Conservation (phyloP, 73 alveolate species). For the Paramecium sexaurelia region DNA sequence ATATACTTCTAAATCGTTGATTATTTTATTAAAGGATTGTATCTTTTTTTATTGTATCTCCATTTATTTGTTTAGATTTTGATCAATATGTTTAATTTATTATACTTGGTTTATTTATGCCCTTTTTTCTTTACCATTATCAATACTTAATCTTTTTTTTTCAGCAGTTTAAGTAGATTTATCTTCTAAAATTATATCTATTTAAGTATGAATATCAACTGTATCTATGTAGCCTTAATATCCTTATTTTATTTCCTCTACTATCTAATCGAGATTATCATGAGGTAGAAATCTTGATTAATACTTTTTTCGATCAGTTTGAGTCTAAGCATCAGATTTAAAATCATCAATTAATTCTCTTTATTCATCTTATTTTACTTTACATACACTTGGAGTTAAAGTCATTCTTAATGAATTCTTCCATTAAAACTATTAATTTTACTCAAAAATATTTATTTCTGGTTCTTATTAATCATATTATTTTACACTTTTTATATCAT, state of each 20-base stretch:
- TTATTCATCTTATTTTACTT: background rate
- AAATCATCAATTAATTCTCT: background rate
- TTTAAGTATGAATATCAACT: background rate
- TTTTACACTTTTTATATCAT: background rate
- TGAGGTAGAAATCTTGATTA: background rate
- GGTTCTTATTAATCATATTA: background rate
- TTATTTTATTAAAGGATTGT: background rate
- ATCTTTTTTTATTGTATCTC: background rate
- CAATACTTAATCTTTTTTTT: background rate
- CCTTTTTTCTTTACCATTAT: background rate
- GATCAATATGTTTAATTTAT: background rate
- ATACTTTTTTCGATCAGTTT: background rate
- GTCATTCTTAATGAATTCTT: slow-evolving; percentile 16
- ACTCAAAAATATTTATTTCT: background rate
- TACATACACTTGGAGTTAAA: background rate
- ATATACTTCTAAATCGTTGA: background rate
- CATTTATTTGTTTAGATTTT: background rate
- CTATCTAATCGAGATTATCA: slow-evolving; percentile 2
- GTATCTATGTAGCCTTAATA: background rate
- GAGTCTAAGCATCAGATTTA: background rate
- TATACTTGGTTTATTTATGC: background rate
- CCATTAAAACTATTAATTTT: background rate
- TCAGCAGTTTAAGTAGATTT: background rate
- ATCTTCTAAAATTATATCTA: background rate
- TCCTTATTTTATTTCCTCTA: slow-evolving; percentile 4